These are phyloP conservation scores for Waltergamsia citrina DNA, from an alignment of 2,329 filamentous ascomycete species.

Conservation along the genomic window DNA sequence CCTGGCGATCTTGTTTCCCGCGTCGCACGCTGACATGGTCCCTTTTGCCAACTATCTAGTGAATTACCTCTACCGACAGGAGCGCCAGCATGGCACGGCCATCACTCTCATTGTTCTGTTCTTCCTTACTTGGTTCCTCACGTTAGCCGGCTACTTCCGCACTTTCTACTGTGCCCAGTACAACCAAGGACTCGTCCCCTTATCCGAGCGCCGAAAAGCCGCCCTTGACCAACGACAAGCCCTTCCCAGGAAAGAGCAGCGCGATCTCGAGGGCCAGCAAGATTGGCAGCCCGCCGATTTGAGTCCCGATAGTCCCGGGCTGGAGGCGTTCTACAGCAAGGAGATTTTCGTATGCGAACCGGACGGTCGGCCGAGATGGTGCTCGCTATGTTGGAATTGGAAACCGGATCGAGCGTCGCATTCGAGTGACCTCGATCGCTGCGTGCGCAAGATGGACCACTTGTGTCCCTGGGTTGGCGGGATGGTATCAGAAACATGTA, in stretches of 20 bases:
- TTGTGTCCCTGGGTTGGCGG: constrained; percentile 97
- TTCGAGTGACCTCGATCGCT: constrained; percentile 71
- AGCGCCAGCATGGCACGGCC: constrained; percentile 44
- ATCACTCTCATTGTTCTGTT: constrained; percentile 64
- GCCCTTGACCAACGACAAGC: constrained; percentile 8
- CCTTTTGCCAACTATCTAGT: constrained; percentile 35
- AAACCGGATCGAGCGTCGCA: constrained; percentile 86
- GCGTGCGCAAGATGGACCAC: constrained; percentile 87
- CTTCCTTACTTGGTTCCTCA: constrained; percentile 59
- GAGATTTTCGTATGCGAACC: constrained; percentile 77
- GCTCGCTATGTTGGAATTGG: constrained; percentile 73
- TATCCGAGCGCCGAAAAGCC: constrained; percentile 32
- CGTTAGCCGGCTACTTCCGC: constrained; percentile 60
- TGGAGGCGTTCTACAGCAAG: constrained; percentile 71
- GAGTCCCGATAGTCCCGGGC: constrained; percentile 53
- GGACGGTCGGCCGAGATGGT: constrained; percentile 82
- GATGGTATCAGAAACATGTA: constrained; percentile 72
- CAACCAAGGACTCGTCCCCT: constrained; percentile 66
- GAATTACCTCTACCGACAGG: constrained; percentile 53
- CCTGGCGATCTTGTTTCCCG: constrained; percentile 1
- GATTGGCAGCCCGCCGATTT: constrained; percentile 28
- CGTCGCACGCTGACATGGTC: neutral
- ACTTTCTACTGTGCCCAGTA: constrained; percentile 57
- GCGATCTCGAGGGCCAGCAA: constrained; percentile 11
- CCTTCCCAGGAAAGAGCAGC: constrained; percentile 4